Evolutionary conservation across 192 early-diverging fungal genomes (phyloP).

Genomic region (Powellomyces hirtus): DNA sequence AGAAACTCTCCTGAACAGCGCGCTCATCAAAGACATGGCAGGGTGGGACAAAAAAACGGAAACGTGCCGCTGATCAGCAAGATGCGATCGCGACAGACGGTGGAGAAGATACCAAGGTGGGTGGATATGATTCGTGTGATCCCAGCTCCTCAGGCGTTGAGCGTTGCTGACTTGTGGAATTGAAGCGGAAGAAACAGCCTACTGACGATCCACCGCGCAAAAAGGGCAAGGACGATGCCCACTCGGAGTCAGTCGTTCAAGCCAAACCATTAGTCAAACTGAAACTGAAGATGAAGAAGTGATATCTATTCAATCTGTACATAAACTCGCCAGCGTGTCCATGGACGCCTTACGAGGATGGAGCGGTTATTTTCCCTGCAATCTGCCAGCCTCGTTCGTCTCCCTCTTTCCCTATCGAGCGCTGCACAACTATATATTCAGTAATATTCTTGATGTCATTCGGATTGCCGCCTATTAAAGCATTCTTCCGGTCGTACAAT

Average conservation of each 20-base stretch:
- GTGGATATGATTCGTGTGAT: not conserved
- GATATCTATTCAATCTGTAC: not conserved
- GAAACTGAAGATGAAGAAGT: conserved; percentile 11
- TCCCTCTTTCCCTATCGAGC: conserved; percentile 2
- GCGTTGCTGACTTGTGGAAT: not conserved
- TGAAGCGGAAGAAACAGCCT: not conserved
- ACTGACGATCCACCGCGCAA: not conserved
- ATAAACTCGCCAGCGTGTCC: not conserved
- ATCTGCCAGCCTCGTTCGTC: conserved; percentile 10
- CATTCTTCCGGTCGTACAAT: not conserved
- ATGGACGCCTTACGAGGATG: not conserved
- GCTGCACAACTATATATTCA: conserved; percentile 24
- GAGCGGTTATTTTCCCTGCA: conserved; percentile 12
- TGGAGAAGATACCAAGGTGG: not conserved
- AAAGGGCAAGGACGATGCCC: conserved; percentile 1
- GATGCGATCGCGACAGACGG: not conserved
- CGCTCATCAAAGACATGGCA: not conserved
- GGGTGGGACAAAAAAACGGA: not conserved
- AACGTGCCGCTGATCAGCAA: not conserved
- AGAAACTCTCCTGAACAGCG: no score
- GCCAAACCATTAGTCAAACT: not conserved
- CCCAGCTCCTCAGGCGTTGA: not conserved
- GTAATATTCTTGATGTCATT: conserved; percentile 7
- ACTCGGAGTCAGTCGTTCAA: not conserved
- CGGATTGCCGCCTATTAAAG: conserved; percentile 17